Evolutionary conservation across 2,329 filamentous ascomycete genomes (phyloP), one percentile per base, ranked within the genome.

Genomic region (Monascus ruber): DNA sequence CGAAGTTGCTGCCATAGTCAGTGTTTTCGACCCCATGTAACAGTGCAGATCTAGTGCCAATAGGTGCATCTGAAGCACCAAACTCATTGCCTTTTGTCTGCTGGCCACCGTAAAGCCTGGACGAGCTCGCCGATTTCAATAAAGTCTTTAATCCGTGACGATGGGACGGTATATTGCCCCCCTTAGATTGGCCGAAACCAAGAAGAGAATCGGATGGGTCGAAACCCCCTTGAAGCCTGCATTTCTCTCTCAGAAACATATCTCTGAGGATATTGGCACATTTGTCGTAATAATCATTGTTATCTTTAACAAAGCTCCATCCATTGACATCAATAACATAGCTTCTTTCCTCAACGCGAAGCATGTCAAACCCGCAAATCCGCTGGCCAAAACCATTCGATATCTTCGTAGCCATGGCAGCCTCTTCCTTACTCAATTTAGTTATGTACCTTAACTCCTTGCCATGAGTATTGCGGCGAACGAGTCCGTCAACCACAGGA

Each of bases 271-370:
- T 94, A 43, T 72, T 80, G 24, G 91, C 79, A 50, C 83, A 91
- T 54, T 86, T 85, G 54, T 96, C 85, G 59, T 98, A 98, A 62
- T 98, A 98, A 44, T 94, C 88, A 46, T 95, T 89, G 53, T 98
- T 98, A 60, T 98, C 93, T 61, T 98, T 98, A 60, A 98, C 91
- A 54, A 98, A 98, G 57, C 89, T 96, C 93, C 93, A 98, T 8
- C 91, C 91, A 60, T 98, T 98, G 51, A 98, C 91, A 54, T 98
- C 91, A 49, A 98, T 98, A 36, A 98, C 91, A 63, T 86, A 98
- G 59, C 89, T 96, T 60, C 85, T 85, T 10, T 87, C 85, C 36
- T 79, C 81, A 8, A 88, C 86, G 26, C 93, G 81, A 41, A 98
- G 71, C 43, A 98, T 72, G 59, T 98, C 91, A 54, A 98, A 98